Conservation (phyloP, 345 rosid genomes). For the Pugionium dolabratum region DNA sequence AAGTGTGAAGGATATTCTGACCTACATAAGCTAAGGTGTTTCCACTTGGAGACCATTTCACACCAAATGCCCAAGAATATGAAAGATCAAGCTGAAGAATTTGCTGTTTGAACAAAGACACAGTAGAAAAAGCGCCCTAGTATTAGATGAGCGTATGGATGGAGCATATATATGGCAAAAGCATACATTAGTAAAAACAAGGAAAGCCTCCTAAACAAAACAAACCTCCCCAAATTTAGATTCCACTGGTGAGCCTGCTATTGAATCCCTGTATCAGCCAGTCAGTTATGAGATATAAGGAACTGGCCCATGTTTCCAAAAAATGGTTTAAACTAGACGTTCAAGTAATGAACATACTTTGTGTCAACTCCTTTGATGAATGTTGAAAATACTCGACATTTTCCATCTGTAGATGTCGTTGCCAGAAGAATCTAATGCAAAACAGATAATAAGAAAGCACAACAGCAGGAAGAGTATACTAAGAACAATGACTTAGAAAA, state of each 20-base stretch:
- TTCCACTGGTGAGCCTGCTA: slow-evolving; percentile 65
- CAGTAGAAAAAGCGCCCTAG: slow-evolving; percentile 26
- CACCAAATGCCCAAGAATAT: slow-evolving; percentile 99
- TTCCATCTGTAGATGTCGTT: slow-evolving; percentile 97
- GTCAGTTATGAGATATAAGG: slow-evolving; percentile 30
- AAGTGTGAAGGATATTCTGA: slow-evolving; percentile 50
- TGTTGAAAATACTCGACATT: slow-evolving; percentile 92
- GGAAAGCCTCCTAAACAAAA: slow-evolving; percentile 25
- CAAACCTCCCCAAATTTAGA: slow-evolving; percentile 95
- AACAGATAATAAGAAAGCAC: slow-evolving; percentile 25
- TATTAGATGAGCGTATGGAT: slow-evolving; percentile 7
- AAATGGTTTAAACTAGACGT: slow-evolving; percentile 4
- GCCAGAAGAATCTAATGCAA: slow-evolving; percentile 76
- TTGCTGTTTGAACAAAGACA: slow-evolving; percentile 59
- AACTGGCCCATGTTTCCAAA: slow-evolving; percentile 13
- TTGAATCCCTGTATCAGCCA: slow-evolving; percentile 63
- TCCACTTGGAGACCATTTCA: slow-evolving; percentile 98
- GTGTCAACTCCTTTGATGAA: slow-evolving; percentile 98
- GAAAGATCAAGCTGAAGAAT: slow-evolving; percentile 98
- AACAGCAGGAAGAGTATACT: background rate
- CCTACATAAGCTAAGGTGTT: slow-evolving; percentile 96
- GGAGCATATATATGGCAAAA: background rate
- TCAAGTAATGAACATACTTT: slow-evolving; percentile 49
- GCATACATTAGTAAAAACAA: background rate
- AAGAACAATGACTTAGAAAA: background rate